These are phyloP conservation scores for Mycena sanguinolenta DNA, from an alignment of 768 basidiomycete species.

Conservation along the genomic window DNA sequence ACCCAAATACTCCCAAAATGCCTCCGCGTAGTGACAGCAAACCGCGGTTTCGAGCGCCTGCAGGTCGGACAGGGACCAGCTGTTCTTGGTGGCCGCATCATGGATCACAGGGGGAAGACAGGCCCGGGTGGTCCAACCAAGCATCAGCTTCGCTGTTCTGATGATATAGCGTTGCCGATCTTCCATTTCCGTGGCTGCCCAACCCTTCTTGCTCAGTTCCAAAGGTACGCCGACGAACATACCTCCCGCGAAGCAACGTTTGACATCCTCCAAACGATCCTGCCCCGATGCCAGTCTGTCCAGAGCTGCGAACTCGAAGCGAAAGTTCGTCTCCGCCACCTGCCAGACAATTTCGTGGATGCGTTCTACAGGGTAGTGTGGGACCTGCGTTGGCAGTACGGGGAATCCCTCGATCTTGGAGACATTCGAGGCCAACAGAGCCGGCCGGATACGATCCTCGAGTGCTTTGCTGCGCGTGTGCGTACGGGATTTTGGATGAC, in stretches of 20 bases:
- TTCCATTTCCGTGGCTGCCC: not conserved
- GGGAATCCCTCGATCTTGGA: not conserved
- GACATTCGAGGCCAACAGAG: not conserved
- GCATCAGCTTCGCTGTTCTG: not conserved
- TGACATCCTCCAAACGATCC: not conserved
- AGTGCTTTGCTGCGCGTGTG: not conserved
- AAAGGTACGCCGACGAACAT: conserved; percentile 10
- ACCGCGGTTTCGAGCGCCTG: not conserved
- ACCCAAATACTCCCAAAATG: no score
- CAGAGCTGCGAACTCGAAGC: conserved; percentile 6
- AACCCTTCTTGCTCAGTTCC: conserved; percentile 5
- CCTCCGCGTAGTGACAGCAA: no score
- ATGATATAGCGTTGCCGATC: not conserved
- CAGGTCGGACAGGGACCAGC: not conserved
- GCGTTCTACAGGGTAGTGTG: not conserved
- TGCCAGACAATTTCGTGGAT: not conserved
- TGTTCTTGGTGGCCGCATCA: not conserved
- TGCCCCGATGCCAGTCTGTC: conserved; percentile 5
- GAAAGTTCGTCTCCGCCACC: conserved; percentile 6
- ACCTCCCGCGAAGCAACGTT: not conserved
- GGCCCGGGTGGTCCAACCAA: not conserved
- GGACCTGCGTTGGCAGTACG: not conserved
- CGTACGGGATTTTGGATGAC: not conserved
- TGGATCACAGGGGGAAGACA: not conserved
- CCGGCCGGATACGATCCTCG: not conserved